These are phyloP conservation scores for Phytophthora parvispora DNA, from an alignment of 352 stramenopile genomes.

Conservation along the genomic window DNA sequence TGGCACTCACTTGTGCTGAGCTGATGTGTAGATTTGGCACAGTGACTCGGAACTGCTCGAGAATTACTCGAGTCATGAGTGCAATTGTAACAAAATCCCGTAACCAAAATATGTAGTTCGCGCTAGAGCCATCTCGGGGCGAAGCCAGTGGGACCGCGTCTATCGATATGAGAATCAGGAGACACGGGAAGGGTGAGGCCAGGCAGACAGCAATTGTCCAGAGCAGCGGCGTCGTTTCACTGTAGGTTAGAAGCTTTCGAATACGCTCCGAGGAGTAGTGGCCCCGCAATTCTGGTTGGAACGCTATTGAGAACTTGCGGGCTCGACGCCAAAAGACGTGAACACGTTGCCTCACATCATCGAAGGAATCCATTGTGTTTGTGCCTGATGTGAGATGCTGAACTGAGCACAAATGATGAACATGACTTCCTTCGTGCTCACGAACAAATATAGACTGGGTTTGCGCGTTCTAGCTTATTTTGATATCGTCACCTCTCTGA, in stretches of 20 bases:
- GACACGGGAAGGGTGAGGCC: slow-evolving; percentile 32
- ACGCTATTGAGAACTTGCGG: not conserved
- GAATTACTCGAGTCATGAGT: slow-evolving; percentile 36
- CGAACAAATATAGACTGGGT: not conserved
- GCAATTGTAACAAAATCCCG: slow-evolving; percentile 30
- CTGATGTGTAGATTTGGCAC: slow-evolving; percentile 9
- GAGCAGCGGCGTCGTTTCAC: not conserved
- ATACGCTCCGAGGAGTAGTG: slow-evolving; percentile 43
- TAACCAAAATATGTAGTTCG: slow-evolving; percentile 43
- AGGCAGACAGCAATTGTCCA: slow-evolving; percentile 6
- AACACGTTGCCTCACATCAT: not conserved
- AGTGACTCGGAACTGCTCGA: slow-evolving; percentile 34
- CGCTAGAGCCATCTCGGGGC: slow-evolving; percentile 15
- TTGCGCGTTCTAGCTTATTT: not conserved
- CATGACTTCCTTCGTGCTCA: not conserved
- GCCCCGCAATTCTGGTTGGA: slow-evolving; percentile 45
- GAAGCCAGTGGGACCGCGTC: not conserved
- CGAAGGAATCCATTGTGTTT: not conserved
- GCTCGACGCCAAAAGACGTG: not conserved
- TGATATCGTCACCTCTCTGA: no score
- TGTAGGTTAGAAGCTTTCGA: not conserved
- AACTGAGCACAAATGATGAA: not conserved
- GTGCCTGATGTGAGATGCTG: not conserved
- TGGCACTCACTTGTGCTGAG: not conserved
- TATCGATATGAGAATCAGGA: slow-evolving; percentile 26